Evolutionary conservation across 225 moss, liverwort and hornwort genomes (phyloP), one percentile per base, ranked within the genome.

Genomic region (Sphagnum tenellum): DNA sequence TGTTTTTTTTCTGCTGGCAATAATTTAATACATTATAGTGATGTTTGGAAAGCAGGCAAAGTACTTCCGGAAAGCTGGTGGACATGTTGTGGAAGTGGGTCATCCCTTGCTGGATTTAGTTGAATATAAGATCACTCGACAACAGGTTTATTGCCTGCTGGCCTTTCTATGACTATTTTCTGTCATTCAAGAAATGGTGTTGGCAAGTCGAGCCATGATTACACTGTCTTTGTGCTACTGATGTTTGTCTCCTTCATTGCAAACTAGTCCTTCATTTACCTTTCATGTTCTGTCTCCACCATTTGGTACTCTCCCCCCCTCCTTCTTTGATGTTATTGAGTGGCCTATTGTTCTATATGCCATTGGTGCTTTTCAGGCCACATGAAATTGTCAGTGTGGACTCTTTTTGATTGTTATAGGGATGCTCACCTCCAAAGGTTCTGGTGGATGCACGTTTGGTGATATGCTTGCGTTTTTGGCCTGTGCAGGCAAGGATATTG

Each of bases 71-170:
- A 78, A 83, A 65, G 81, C 84, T 57, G 92, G 92, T 66, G 92
- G 87, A 49, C 73, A 74, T 77, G 82, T 88, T 61, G 75, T 78
- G 52, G 81, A 89, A 75, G 89, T 92, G 61, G 92, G 89, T 59
- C 92, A 92, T 78, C 92, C 89, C 66, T 80, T 92, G 64, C 68
- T 88, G 55, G 92, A 92, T 74, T 57, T 72, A 64, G 72, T 62
- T 61, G 70, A 67, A 55, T 71, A 73, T 58, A 56, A 57, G 68
- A 50, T 44, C 12, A 77, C 77, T 69, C 83, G 81, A 70, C 45
- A 64, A 13, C 71, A 89, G 83, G 92, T 83, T 60, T 64, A 64
- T 46, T 12, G 61, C 65, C 51, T 4, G 13, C 14, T 45, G 13
- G 61, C 12, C 46, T 57, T 5, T 67, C 49, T 55, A 9, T 63